Evolutionary conservation across 1,284 basidiomycete species (phyloP).

Genomic region (Gymnopus androsaceus): DNA sequence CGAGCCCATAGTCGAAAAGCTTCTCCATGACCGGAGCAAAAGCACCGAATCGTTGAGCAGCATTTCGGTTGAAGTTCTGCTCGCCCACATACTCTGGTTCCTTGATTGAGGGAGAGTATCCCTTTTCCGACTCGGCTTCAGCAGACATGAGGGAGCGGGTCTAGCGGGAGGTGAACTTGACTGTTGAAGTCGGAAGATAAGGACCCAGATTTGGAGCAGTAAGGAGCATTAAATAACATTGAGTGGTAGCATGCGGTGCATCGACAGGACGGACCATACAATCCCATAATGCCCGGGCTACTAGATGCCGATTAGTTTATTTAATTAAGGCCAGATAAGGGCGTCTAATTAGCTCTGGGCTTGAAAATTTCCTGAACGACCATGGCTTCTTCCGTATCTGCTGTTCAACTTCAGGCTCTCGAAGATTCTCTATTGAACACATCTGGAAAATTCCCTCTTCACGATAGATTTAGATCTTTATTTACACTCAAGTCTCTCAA

Average conservation of each 20-base stretch:
- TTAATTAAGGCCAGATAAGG: no score
- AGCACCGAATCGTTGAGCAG: conserved; percentile 33
- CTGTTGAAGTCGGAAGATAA: background rate
- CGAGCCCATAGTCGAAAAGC: conserved; percentile 47
- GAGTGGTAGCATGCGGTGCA: no score
- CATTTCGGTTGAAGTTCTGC: background rate
- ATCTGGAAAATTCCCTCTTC: conserved; percentile 74
- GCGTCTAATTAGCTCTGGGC: no score
- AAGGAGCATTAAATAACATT: no score
- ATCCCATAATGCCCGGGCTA: no score
- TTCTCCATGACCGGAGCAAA: conserved; percentile 39
- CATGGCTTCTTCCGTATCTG: conserved; percentile 23
- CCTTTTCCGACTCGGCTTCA: conserved; percentile 10
- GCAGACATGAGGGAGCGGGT: conserved; percentile 10
- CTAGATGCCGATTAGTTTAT: no score
- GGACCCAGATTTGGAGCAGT: background rate
- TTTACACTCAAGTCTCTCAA: conserved; percentile 92
- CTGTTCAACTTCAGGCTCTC: conserved; percentile 55
- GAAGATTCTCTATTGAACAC: conserved; percentile 77
- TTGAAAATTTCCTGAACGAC: no score
- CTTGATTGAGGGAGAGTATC: background rate
- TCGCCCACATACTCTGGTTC: conserved; percentile 1
- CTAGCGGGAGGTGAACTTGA: no score
- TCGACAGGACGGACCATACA: no score
- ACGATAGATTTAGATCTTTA: conserved; percentile 88